Evolutionary conservation across 73 alveolate species (phyloP), one percentile per base, ranked within the genome.

Genomic region (Uronychia setigera): DNA sequence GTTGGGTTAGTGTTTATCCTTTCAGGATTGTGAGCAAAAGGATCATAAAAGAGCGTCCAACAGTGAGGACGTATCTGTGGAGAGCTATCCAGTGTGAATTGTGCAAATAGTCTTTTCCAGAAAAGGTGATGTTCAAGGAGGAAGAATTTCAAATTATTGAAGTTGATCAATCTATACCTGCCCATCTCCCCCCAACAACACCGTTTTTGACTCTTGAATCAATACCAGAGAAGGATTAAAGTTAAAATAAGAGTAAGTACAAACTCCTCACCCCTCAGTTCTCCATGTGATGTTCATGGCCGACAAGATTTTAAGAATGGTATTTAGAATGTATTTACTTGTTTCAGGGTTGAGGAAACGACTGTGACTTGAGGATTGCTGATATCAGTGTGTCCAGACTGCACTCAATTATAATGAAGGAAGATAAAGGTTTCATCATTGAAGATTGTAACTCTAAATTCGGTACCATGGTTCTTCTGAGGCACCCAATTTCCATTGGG

Each of bases 361-460:
- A 96, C 30, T 85, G 94, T 35, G 98, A 96, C 33, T 87, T 96
- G 27, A 90, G 96, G 79, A 82, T 96, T 0, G 89, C 90, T 31
- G 99, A 96, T 83, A 96, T 96, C 11, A 82, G 96, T 26, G 99
- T 96, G 5, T 90, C 97, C 1, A 79, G 99, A 74, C 58, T 84
- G 32, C 99, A 96, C 84, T 95, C 97, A 46, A 19, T 46, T 46
- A 11, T 46, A 5, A 5, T 11, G n/a, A 46, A 46, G 5, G 19
- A 46, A 46, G 19, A 46, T 5, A 46, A 46, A 46, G 67, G 19
- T 19, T 46, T 46, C 19, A 11, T 46, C 67, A 19, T 46, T 5
- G 19, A 11, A 19, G 67, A 46, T 19, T 46, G 67, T 46, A 19
- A 19, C 5, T 46, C 67, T 5, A 46, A 46, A 46, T 46, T 46